A percentile compares a stretch with the other conserved stretches of the same genome.
Conservation (phyloP, 1,284 basidiomycete species). For the Ustilago vetiveriae region DNA sequence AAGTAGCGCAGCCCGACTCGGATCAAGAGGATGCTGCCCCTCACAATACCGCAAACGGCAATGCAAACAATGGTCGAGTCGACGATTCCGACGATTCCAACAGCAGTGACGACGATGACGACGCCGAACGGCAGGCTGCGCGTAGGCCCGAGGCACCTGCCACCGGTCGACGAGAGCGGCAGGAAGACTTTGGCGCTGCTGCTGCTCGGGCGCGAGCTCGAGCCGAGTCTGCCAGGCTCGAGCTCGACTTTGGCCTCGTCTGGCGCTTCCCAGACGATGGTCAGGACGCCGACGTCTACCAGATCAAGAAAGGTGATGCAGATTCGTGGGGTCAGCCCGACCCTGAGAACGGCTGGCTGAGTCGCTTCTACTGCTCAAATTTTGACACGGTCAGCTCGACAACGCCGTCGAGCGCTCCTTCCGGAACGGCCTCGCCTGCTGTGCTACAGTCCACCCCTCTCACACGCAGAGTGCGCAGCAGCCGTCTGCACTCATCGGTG, state of each 20-base stretch:
- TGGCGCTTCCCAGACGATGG: constrained; percentile 62
- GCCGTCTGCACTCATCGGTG: constrained; percentile 39
- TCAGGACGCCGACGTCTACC: constrained; percentile 45
- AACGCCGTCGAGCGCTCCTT: constrained; percentile 31
- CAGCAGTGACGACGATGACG: constrained; percentile 14
- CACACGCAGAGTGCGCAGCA: constrained; percentile 34
- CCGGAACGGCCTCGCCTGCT: constrained; percentile 35
- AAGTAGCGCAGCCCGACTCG: constrained; percentile 23
- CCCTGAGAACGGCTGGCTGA: constrained; percentile 60
- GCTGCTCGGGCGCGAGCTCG: constrained; percentile 34
- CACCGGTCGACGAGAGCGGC: constrained; percentile 12
- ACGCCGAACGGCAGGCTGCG: not conserved
- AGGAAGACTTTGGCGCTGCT: constrained; percentile 29
- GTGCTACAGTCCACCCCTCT: constrained; percentile 45
- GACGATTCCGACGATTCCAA: constrained; percentile 14
- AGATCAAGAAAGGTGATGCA: constrained; percentile 41
- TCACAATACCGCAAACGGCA: constrained; percentile 1
- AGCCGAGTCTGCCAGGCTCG: constrained; percentile 45
- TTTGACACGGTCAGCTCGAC: constrained; percentile 44
- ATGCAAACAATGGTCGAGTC: constrained; percentile 9
- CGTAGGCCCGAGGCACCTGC: not conserved
- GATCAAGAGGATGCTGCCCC: constrained; percentile 20
- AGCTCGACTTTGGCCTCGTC: constrained; percentile 56
- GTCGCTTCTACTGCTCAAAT: constrained; percentile 59
- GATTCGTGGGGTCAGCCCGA: constrained; percentile 56